phyloP scores from a whole-genome alignment of 768 basidiomycete species.

The Suillus alpinus region DNA sequence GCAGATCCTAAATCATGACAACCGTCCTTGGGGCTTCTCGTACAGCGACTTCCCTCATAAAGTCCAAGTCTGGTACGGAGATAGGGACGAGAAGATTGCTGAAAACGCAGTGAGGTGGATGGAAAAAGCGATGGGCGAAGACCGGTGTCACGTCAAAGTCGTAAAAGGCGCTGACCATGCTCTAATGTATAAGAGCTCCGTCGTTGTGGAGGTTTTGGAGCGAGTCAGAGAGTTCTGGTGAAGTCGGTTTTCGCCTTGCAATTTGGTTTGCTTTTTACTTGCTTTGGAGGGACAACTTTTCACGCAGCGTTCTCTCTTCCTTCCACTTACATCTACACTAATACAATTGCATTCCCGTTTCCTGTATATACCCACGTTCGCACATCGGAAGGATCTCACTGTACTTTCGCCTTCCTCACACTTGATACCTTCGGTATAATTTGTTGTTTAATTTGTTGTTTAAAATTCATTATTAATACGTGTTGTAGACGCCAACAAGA shows the following conservation, averaged over 20 bases:
- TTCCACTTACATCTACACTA: slow-evolving; percentile 8
- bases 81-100: slow-evolving; percentile 90
- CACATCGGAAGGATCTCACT: slow-evolving; percentile 26
- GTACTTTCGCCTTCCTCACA: slow-evolving; percentile 27
- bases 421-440: slow-evolving; percentile 26
- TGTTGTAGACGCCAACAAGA: slow-evolving; percentile 19
- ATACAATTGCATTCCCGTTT: slow-evolving; percentile 17
- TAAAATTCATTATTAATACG: slow-evolving; percentile 29
- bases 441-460: no score
- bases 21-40: slow-evolving; percentile 87
- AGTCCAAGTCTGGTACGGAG: slow-evolving; percentile 90
- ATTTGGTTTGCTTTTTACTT: slow-evolving; percentile 9
- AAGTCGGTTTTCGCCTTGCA: slow-evolving; percentile 9
- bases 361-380: slow-evolving; percentile 13
- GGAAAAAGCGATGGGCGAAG: slow-evolving; percentile 78
- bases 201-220: slow-evolving; percentile 85
- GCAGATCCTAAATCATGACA: slow-evolving; percentile 88
- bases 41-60: slow-evolving; percentile 75
- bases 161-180: slow-evolving; percentile 89
- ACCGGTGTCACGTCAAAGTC: slow-evolving; percentile 74
- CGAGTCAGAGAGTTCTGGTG: slow-evolving; percentile 58
- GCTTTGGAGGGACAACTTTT: slow-evolving; percentile 18
- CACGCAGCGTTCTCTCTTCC: slow-evolving; percentile 7
- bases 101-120: slow-evolving; percentile 91
- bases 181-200: slow-evolving; percentile 87